These are phyloP conservation scores for Wickerhamiella occidentalis DNA, from an alignment of 805 yeast species.

Conservation along the genomic window DNA sequence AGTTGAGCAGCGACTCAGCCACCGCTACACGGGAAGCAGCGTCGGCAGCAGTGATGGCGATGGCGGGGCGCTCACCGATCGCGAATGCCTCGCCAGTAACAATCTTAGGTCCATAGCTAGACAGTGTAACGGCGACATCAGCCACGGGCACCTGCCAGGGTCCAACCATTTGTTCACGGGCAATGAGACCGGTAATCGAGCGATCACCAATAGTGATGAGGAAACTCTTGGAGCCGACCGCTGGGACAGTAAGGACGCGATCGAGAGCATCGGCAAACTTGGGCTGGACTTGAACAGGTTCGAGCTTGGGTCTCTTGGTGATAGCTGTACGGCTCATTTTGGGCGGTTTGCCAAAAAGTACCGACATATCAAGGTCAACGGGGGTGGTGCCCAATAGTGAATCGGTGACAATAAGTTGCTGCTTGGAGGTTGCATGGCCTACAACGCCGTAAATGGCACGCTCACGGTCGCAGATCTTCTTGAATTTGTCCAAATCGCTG, in stretches of 20 bases:
- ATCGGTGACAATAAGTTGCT: constrained; percentile 72
- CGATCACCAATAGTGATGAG: constrained; percentile 97
- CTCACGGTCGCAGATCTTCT: constrained; percentile 80
- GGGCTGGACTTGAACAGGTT: constrained; percentile 23
- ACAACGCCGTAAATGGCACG: constrained; percentile 94
- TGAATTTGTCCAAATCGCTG: constrained; percentile 57
- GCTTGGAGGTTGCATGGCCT: constrained; percentile 83
- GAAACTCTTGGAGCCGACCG: constrained; percentile 92
- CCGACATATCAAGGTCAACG: constrained; percentile 89
- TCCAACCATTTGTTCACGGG: constrained; percentile 97
- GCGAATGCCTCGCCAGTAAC: constrained; percentile 96
- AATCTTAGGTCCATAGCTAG: constrained; percentile 67
- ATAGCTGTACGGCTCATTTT: constrained; percentile 71
- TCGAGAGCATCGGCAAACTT: constrained; percentile 52
- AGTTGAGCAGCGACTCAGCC: constrained; percentile 83
- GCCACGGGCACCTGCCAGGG: constrained; percentile 99
- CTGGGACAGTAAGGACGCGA: constrained; percentile 77
- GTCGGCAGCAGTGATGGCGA: constrained; percentile 76
- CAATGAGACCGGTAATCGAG: constrained; percentile 91
- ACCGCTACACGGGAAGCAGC: constrained; percentile 93
- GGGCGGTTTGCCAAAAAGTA: constrained; percentile 94
- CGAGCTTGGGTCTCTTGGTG: constrained; percentile 43
- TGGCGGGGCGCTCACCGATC: constrained; percentile 89
- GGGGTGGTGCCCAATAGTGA: constrained; percentile 68
- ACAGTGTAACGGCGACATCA: constrained; percentile 91